Evolutionary conservation across 2,329 filamentous ascomycete genomes (phyloP), one percentile per base, ranked within the genome.

Genomic region (Arthrocladium fulminans): DNA sequence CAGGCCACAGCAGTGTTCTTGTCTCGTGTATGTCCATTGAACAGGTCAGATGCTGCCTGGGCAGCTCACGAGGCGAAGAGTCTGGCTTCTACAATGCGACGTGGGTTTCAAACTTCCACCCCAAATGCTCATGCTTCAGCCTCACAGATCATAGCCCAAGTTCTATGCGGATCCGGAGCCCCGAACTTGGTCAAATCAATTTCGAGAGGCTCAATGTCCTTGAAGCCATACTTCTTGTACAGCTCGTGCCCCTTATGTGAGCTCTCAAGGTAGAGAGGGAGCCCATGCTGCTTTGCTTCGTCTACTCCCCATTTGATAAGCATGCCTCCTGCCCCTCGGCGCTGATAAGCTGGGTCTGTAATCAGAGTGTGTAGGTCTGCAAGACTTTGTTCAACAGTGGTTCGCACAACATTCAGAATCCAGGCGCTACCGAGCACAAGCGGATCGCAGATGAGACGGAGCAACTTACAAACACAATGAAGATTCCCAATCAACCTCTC

Each of bases 261-360:
- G 1, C 70, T 68, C 57, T 75, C 72, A 34, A 74, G 65, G 59
- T 74, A 74, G 3, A 73, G 60, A 3, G 71, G 71, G 24, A 74
- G 51, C 12, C 57, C 57, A 17, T 63, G 57, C 13, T 63, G 55
- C 47, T 69, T 61, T 47, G 66, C 62, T 22, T 54, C 30, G 20
- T 56, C 49, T 19, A 51, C 35, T 3, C 68, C 69, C 59, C 65
- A 71, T 52, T 71, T 59, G 49, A 70, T 66, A 38, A 73, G 58
- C 19, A 66, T 56, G 2, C 64, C 63, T 12, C 69, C 72, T 4
- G 68, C 65, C 19, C 69, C 68, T 49, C 62, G 67, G 24, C 70
- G 65, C 51, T 74, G 71, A 51, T 56, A 39, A 30, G 50, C 50
- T 19, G 55, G 55, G 32, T 57, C 54, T 8, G 53, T 54, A 19